phyloP scores from a whole-genome alignment of 1,284 basidiomycete genomes.

The Taiwanofungus camphoratus region DNA sequence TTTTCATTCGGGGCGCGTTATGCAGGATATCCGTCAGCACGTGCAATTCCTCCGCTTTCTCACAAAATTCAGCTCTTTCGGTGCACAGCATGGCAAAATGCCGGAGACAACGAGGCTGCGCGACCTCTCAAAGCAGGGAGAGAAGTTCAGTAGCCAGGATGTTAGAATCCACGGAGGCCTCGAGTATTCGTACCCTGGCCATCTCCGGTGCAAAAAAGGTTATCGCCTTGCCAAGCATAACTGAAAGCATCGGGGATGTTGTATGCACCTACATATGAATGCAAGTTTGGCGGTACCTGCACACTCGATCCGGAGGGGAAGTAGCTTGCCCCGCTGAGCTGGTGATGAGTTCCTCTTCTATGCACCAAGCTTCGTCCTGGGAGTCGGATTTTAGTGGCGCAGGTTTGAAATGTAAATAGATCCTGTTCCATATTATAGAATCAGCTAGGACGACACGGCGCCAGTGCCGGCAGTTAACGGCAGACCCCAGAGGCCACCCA shows the following conservation, averaged over 20 bases:
- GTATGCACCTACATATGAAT: background rate
- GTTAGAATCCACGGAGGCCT: background rate
- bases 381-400: background rate
- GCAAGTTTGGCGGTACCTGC: background rate
- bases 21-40: background rate
- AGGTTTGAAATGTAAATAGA: slow-evolving; percentile 1
- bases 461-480: slow-evolving; percentile 15
- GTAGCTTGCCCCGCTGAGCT: slow-evolving; percentile 6
- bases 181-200: background rate
- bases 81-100: background rate
- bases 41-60: background rate
- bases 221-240: background rate
- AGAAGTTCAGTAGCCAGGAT: background rate
- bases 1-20: background rate
- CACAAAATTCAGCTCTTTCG: background rate
- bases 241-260: background rate
- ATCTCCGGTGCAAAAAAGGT: background rate
- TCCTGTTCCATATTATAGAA: slow-evolving; percentile 11
- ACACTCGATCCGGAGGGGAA: slow-evolving; percentile 9
- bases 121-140: background rate
- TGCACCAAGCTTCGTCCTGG: slow-evolving; percentile 9
- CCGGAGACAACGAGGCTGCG: background rate
- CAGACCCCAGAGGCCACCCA: slow-evolving; percentile 15
- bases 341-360: slow-evolving; percentile 7
- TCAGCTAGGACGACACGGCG: slow-evolving; percentile 9